Percentiles rank a stretch among this genome's conserved stretches.
phyloP scores from a whole-genome alignment of 805 yeast species.

The Ogataea naganishii region DNA sequence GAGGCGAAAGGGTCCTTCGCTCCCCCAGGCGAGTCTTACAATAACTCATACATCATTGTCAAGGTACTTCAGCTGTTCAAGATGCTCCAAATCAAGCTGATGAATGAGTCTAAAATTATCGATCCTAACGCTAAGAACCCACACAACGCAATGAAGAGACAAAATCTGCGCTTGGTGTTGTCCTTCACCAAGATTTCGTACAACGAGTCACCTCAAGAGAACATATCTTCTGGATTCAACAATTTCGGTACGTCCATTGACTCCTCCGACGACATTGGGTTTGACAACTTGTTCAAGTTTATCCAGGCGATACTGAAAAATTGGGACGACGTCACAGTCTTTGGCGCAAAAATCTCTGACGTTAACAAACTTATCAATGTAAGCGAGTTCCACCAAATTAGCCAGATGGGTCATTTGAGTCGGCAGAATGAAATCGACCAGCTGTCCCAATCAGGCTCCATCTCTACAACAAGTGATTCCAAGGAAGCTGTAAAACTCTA shows the following conservation, averaged over 20 bases:
- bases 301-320: slow-evolving; percentile 14
- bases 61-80: slow-evolving; percentile 30
- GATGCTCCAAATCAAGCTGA: slow-evolving; percentile 14
- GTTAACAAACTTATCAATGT: slow-evolving; percentile 15
- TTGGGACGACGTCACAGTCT: slow-evolving; percentile 12
- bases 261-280: not conserved
- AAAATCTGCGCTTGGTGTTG: slow-evolving; percentile 20
- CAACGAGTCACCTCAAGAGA: slow-evolving; percentile 12
- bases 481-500: not conserved
- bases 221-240: slow-evolving; percentile 18
- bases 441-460: too few relatives aligned
- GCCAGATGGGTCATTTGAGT: too few relatives aligned
- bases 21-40: slow-evolving; percentile 8
- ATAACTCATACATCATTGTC: slow-evolving; percentile 31
- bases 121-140: slow-evolving; percentile 16
- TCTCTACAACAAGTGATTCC: too few relatives aligned
- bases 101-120: slow-evolving; percentile 14
- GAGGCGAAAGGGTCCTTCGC: slow-evolving; percentile 1
- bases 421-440: too few relatives aligned
- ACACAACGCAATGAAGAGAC: slow-evolving; percentile 15
- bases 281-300: slow-evolving; percentile 22
- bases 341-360: slow-evolving; percentile 8
- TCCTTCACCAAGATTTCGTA: slow-evolving; percentile 23
- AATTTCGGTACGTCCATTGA: not conserved
- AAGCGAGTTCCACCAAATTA: slow-evolving; percentile 18